phyloP scores from a whole-genome alignment of 352 stramenopile genomes.

The Pythium phragmitis region DNA sequence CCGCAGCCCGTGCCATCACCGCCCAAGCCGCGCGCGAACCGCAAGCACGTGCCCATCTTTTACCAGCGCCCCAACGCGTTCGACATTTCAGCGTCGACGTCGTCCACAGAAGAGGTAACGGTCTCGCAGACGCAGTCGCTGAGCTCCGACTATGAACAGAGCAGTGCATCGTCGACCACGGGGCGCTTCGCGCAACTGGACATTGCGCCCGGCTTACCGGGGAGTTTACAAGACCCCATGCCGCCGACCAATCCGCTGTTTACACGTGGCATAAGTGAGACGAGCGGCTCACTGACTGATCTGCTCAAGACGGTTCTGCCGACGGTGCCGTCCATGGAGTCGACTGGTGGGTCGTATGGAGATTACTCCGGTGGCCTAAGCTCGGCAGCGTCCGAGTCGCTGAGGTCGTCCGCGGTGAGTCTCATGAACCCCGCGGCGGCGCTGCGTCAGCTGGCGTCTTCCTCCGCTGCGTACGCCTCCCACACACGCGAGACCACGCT shows the following conservation, averaged over 20 bases:
- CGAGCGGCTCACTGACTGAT: conserved; percentile 41
- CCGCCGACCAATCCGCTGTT: conserved; percentile 56
- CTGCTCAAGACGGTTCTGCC: conserved; percentile 32
- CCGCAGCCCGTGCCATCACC: conserved; percentile 36
- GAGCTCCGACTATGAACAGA: conserved; percentile 30
- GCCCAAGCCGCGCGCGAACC: conserved; percentile 72
- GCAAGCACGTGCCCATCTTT: conserved; percentile 84
- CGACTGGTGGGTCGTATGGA: conserved; percentile 5
- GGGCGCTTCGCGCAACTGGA: conserved; percentile 28
- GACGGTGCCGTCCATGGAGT: conserved; percentile 3
- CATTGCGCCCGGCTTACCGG: conserved; percentile 16
- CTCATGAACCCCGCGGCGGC: conserved; percentile 31
- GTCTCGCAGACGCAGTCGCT: conserved; percentile 34
- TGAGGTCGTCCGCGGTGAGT: conserved; percentile 7
- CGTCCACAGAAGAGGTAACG: conserved; percentile 35
- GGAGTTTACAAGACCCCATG: conserved; percentile 24
- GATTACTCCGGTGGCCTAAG: conserved; percentile 16
- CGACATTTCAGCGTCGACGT: conserved; percentile 30
- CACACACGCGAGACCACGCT: conserved; percentile 18
- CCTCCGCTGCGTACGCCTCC: conserved; percentile 42
- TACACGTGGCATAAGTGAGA: conserved; percentile 54
- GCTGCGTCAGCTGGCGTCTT: conserved; percentile 58
- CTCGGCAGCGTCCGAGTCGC: conserved; percentile 14
- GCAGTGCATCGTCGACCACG: conserved; percentile 31
- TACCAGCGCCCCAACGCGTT: conserved; percentile 52